A percentile compares a stretch with the other conserved stretches of the same genome.
Conservation (phyloP, 805 yeast genomes). For the Kurtzmaniella cleridarum region DNA sequence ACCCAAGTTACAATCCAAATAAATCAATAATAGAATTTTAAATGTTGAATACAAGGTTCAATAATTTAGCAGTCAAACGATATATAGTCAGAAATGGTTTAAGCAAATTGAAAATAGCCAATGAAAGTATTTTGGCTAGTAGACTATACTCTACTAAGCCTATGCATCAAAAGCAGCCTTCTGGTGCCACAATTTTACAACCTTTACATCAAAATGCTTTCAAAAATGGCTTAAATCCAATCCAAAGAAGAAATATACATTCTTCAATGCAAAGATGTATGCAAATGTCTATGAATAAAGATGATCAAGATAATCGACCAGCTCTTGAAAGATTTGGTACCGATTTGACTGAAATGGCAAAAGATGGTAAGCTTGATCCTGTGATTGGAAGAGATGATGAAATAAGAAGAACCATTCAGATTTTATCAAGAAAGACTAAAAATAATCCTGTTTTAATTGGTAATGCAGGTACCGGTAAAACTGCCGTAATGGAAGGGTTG, state of each 20-base stretch:
- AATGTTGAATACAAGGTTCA: no score
- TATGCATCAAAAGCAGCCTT: not conserved
- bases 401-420: constrained; percentile 87
- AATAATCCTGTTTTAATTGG: constrained; percentile 95
- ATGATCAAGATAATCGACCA: constrained; percentile 49
- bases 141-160: not conserved
- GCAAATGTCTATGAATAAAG: constrained; percentile 39
- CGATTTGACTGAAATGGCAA: constrained; percentile 80
- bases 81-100: no score
- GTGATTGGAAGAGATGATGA: constrained; percentile 97
- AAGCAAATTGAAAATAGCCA: no score
- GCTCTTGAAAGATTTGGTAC: constrained; percentile 83
- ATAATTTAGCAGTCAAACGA: no score
- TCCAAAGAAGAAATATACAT: constrained; percentile 15
- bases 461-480: constrained; percentile 97
- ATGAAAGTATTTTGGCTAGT: not conserved
- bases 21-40: no score
- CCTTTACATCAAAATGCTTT: constrained; percentile 28
- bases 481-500: constrained; percentile 93
- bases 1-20: no score
- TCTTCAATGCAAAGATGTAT: constrained; percentile 14
- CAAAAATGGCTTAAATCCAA: not conserved
- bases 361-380: constrained; percentile 88
- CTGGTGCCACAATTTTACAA: constrained; percentile 26
- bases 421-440: constrained; percentile 85